phyloP scores from a whole-genome alignment of 495 filamentous ascomycete genomes.

The Pyronema domesticum region DNA sequence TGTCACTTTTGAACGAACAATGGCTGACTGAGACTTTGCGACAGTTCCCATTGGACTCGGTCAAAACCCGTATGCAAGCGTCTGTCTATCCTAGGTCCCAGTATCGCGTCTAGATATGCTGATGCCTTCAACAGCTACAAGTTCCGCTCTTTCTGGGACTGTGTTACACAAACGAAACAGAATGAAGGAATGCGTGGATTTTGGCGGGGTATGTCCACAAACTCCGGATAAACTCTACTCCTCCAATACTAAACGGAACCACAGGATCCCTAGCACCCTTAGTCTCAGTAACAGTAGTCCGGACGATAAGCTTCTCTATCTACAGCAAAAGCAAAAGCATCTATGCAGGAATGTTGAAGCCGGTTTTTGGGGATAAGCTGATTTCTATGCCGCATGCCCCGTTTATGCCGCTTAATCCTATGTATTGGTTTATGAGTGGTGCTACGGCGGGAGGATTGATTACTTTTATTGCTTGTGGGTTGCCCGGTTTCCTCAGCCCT shows the following conservation, averaged over 20 bases:
- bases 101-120: not conserved
- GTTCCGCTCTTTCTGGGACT: slow-evolving; percentile 49
- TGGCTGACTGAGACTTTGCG: not conserved
- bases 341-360: slow-evolving; percentile 34
- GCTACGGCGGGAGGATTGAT: slow-evolving; percentile 63
- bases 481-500: not conserved
- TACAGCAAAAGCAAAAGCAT: slow-evolving; percentile 71
- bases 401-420: slow-evolving; percentile 17
- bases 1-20: not conserved
- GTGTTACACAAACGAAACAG: slow-evolving; percentile 52
- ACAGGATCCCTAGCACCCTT: slow-evolving; percentile 63
- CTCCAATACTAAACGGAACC: not conserved
- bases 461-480: slow-evolving; percentile 70
- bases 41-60: slow-evolving; percentile 63
- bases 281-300: slow-evolving; percentile 70
- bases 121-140: slow-evolving; percentile 38
- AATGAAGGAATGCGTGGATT: slow-evolving; percentile 57
- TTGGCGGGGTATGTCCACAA: slow-evolving; percentile 43
- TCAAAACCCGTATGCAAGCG: slow-evolving; percentile 72
- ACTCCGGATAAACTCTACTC: not conserved
- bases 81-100: slow-evolving; percentile 23
- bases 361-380: slow-evolving; percentile 12
- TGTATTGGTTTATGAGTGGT: slow-evolving; percentile 39
- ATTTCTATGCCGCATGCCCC: slow-evolving; percentile 16
- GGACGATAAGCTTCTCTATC: slow-evolving; percentile 82